These are phyloP conservation scores for Parmales sp. DNA, from an alignment of 108 stramenopile species.

Conservation along the genomic window DNA sequence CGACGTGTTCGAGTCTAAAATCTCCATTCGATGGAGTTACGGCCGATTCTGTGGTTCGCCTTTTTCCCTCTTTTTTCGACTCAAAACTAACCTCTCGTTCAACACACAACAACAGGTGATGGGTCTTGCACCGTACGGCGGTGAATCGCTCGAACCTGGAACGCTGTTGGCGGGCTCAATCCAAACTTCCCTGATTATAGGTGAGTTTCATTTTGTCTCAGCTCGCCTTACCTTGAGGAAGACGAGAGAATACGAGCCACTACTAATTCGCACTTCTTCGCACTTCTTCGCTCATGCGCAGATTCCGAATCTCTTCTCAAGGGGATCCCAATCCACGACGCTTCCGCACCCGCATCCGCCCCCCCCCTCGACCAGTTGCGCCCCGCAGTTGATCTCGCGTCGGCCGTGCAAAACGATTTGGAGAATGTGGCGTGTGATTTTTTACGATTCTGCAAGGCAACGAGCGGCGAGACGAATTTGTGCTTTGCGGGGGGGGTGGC, in stretches of 20 bases:
- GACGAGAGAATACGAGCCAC: conserved; percentile 8
- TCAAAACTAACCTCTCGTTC: neutral
- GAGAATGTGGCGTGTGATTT: conserved; percentile 73
- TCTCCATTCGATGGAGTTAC: conserved; percentile 16
- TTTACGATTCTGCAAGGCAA: conserved; percentile 61
- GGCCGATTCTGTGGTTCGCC: too few species aligned
- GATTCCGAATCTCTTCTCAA: conserved; percentile 11
- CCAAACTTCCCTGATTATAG: too few species aligned
- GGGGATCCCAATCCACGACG: neutral
- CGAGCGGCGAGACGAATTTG: conserved; percentile 67
- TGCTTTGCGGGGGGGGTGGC: conserved; percentile 88
- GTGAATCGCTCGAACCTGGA: conserved; percentile 43
- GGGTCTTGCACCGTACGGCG: conserved; percentile 23
- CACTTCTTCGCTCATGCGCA: neutral
- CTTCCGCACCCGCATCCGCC: too few species aligned
- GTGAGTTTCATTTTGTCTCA: too few species aligned
- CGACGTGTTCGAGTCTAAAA: conserved; percentile 58
- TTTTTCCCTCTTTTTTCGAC: neutral
- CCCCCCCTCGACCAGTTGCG: conserved; percentile 62
- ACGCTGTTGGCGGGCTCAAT: too few species aligned
- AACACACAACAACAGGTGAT: conserved; percentile 13
- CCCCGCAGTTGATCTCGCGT: conserved; percentile 63
- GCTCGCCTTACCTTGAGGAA: conserved; percentile 50
- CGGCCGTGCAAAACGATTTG: conserved; percentile 65
- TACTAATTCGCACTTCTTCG: conserved; percentile 9